Evolutionary conservation across 2,329 filamentous ascomycete species (phyloP).

Genomic region (Onygenales sp.): DNA sequence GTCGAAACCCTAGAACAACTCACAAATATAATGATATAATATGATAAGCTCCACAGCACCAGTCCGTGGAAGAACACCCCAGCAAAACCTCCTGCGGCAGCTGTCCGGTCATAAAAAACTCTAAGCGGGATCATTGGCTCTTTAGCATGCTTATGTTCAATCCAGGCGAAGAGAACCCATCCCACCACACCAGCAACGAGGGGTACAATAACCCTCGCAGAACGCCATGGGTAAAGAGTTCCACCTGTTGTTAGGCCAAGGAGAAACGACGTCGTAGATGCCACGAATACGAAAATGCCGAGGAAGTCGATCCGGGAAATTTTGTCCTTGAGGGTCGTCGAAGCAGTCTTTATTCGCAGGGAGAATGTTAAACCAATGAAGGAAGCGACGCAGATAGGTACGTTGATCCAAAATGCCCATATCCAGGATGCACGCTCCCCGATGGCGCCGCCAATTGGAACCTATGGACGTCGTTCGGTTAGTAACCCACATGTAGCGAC

Average conservation of each 20-base stretch:
- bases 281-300: conserved; percentile 21
- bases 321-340: conserved; percentile 45
- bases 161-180: conserved; percentile 13
- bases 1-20: background rate
- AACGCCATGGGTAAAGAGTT: conserved; percentile 20
- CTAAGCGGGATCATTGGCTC: conserved; percentile 4
- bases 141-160: background rate
- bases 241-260: conserved; percentile 24
- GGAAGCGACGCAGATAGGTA: conserved; percentile 40
- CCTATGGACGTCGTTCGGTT: background rate
- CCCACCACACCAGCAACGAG: conserved; percentile 20
- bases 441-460: conserved; percentile 18
- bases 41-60: background rate
- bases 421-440: conserved; percentile 38
- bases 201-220: conserved; percentile 20
- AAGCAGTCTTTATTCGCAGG: conserved; percentile 17
- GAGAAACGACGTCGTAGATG: conserved; percentile 20
- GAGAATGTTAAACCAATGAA: conserved; percentile 40
- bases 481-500: background rate
- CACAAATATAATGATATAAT: conserved; percentile 4
- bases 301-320: conserved; percentile 25
- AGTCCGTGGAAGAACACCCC: conserved; percentile 1
- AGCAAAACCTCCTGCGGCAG: background rate
- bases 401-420: conserved; percentile 49
- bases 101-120: background rate